phyloP scores from a whole-genome alignment of 164 flowering plant genomes.

The Sextonia rubra region DNA sequence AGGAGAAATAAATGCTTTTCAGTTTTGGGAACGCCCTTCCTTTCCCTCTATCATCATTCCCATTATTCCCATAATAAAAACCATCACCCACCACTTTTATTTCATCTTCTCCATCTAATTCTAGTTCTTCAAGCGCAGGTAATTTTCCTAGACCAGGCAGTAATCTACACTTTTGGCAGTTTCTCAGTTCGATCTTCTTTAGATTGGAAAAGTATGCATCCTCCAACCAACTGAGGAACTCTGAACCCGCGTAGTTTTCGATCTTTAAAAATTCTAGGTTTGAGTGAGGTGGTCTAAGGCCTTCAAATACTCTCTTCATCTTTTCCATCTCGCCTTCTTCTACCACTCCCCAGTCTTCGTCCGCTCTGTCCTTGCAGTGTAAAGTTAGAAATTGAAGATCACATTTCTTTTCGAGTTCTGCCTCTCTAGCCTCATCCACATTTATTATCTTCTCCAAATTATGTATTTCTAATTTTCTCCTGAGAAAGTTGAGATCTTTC shows the following conservation, averaged over 20 bases:
- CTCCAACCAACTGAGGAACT: neutral
- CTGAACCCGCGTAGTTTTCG: neutral
- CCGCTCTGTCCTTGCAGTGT: neutral
- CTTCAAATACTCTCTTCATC: conserved; percentile 1
- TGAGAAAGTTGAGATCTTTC: neutral
- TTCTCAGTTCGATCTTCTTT: too few relatives aligned
- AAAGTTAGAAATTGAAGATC: neutral
- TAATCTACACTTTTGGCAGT: too few relatives aligned
- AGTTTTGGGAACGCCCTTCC: too few relatives aligned
- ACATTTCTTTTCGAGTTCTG: neutral
- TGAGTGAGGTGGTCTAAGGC: neutral
- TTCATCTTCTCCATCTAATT: too few relatives aligned
- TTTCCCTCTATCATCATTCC: too few relatives aligned
- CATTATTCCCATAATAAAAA: too few relatives aligned
- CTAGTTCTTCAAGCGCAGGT: too few relatives aligned
- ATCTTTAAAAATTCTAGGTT: neutral
- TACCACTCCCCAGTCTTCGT: neutral
- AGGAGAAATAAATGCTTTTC: too few relatives aligned
- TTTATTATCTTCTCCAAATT: neutral
- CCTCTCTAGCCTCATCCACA: neutral
- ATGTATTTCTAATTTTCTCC: neutral
- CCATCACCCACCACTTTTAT: too few relatives aligned
- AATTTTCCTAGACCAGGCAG: too few relatives aligned
- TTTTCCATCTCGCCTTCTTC: neutral
- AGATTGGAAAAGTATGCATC: neutral